phyloP scores from a whole-genome alignment of 345 rosid genomes.

The Excoecaria agallocha region DNA sequence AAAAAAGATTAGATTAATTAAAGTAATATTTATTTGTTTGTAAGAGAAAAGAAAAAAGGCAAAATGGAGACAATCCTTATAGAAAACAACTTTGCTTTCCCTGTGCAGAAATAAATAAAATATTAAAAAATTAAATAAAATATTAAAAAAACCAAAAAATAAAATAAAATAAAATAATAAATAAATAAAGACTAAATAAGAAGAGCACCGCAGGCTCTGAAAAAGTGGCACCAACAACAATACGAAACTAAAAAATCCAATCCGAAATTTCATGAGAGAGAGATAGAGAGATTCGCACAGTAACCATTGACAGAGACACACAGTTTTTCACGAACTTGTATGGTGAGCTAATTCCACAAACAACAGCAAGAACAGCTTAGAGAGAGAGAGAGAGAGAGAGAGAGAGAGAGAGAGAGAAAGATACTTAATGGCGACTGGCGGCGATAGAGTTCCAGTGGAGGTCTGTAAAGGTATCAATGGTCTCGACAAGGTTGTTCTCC shows the following conservation, averaged over 20 bases:
- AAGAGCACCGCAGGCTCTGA: neutral
- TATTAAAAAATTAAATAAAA: too few species aligned
- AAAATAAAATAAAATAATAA: too few species aligned
- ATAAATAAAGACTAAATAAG: neutral
- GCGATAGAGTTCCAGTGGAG: slow-evolving; percentile 36
- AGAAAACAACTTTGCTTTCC: neutral
- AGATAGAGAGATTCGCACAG: neutral
- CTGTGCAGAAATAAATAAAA: neutral
- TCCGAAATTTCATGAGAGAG: slow-evolving; percentile 4
- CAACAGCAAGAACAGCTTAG: neutral
- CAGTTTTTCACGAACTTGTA: neutral
- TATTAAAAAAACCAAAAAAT: too few species aligned
- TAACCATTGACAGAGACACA: neutral
- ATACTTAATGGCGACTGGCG: slow-evolving; percentile 17
- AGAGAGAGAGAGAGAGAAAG: neutral
- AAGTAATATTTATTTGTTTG: too few species aligned
- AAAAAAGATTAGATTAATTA: too few species aligned
- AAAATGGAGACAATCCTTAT: neutral
- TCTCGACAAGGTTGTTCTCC: slow-evolving; percentile 72
- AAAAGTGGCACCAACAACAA: neutral
- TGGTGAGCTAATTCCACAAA: neutral
- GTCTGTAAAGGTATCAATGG: slow-evolving; percentile 60
- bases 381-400: neutral
- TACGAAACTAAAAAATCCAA: neutral
- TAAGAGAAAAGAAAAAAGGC: neutral